Percentiles rank a stretch among this genome's conserved stretches.
phyloP scores from a whole-genome alignment of 495 filamentous ascomycete species.

The Penicillium flavigenum region DNA sequence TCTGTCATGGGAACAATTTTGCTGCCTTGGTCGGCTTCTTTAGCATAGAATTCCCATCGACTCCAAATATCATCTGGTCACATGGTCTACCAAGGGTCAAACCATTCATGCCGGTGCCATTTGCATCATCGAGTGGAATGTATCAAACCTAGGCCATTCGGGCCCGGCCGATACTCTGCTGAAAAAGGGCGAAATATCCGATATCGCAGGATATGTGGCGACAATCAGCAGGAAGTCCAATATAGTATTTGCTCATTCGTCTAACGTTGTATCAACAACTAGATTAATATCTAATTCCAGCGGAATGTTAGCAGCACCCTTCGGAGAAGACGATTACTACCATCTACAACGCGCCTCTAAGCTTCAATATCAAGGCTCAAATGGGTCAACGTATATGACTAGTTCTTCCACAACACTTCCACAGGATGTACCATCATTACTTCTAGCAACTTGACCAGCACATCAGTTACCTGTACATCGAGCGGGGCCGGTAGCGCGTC shows the following conservation, averaged over 20 bases:
- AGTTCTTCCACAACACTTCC: neutral
- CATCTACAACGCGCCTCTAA: neutral
- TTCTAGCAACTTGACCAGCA: neutral
- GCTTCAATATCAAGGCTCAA: neutral
- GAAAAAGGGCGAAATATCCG: neutral
- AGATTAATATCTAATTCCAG: neutral
- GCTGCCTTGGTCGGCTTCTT: neutral
- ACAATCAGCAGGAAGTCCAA: neutral
- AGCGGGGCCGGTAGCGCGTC: neutral
- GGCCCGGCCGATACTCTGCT: neutral
- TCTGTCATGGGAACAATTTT: neutral
- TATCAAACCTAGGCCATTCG: neutral
- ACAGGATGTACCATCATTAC: neutral
- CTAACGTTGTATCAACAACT: neutral
- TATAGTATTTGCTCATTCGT: neutral
- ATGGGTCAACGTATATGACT: neutral
- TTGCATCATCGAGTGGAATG: neutral
- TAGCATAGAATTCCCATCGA: too few species aligned
- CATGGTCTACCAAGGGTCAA: too few species aligned
- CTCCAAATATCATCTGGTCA: too few species aligned
- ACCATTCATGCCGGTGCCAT: neutral
- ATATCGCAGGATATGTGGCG: neutral
- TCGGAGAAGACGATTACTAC: neutral
- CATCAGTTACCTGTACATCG: neutral
- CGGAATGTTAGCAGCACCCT: neutral